A percentile compares a stretch with the other conserved stretches of the same genome.
phyloP scores from a whole-genome alignment of 1,284 basidiomycete genomes.

The Hemileia vastatrix region DNA sequence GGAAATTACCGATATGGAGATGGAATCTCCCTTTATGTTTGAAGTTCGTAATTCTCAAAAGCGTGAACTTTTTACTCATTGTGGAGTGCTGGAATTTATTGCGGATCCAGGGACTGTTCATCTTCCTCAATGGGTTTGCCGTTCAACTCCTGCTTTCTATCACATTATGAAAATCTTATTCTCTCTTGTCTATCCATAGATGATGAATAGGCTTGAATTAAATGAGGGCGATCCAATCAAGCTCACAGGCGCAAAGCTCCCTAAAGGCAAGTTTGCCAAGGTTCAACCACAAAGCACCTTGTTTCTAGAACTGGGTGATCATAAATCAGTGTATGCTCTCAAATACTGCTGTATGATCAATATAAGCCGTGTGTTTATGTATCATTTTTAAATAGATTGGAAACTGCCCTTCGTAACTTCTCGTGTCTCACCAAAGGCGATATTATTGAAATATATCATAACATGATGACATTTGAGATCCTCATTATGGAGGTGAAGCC shows the following conservation, averaged over 20 bases:
- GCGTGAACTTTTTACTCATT: constrained; percentile 71
- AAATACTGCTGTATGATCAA: constrained; percentile 4
- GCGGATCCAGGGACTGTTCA: constrained; percentile 93
- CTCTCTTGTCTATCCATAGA: constrained; percentile 47
- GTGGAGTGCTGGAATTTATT: constrained; percentile 97
- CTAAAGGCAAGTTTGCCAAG: constrained; percentile 93
- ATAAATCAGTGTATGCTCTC: constrained; percentile 78
- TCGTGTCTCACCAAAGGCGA: constrained; percentile 51
- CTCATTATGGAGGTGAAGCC: constrained; percentile 90
- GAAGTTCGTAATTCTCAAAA: constrained; percentile 82
- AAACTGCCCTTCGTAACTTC: constrained; percentile 89
- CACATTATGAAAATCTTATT: not conserved
- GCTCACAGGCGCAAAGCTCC: constrained; percentile 73
- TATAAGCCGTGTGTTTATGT: not conserved
- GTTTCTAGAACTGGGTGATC: constrained; percentile 81
- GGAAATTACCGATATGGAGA: constrained; percentile 62
- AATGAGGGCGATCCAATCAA: constrained; percentile 92
- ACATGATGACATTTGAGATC: constrained; percentile 81
- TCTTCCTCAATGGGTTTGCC: constrained; percentile 75
- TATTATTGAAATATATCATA: constrained; percentile 48
- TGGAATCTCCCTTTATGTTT: constrained; percentile 92
- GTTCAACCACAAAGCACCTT: constrained; percentile 90
- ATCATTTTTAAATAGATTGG: constrained; percentile 55
- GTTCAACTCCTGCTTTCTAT: not conserved
- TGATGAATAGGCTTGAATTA: constrained; percentile 92